A percentile compares a stretch with the other conserved stretches of the same genome.
Evolutionary conservation across 768 basidiomycete species (phyloP).

Genomic region (Leccinellum albellum): DNA sequence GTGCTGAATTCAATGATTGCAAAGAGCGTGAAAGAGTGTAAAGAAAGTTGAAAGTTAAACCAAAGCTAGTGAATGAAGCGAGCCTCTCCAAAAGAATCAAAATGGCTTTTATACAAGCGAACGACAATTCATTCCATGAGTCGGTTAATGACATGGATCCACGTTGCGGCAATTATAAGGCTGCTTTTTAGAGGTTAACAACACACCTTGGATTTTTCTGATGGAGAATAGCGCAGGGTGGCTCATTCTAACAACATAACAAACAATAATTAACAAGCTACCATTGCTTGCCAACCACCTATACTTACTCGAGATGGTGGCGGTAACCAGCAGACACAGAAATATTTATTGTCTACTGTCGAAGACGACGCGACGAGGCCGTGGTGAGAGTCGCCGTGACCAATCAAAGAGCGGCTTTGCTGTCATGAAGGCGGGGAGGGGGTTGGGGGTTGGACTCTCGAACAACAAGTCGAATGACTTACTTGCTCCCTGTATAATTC

Average conservation of each 20-base stretch:
- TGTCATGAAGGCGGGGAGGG: no score
- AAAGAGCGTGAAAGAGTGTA: neutral
- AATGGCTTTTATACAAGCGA: slow-evolving; percentile 7
- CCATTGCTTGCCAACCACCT: no score
- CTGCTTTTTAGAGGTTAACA: neutral
- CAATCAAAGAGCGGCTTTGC: no score
- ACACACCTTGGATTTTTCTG: neutral
- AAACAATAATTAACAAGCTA: neutral
- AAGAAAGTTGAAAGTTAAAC: neutral
- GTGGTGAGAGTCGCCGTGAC: no score
- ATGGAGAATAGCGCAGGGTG: neutral
- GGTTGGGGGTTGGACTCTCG: no score
- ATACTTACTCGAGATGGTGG: no score
- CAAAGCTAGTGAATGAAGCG: neutral
- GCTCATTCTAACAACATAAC: neutral
- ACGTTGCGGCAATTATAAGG: neutral
- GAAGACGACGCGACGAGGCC: no score
- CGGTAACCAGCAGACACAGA: no score
- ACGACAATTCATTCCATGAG: neutral
- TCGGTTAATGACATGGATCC: slow-evolving; percentile 3
- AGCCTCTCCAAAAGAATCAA: neutral
- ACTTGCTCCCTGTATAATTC: no score
- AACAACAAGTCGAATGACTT: neutral
- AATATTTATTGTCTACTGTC: no score
- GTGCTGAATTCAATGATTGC: neutral